Percentiles rank a stretch among this genome's conserved stretches.
Evolutionary conservation across 768 basidiomycete genomes (phyloP).

Genomic region (Boletus eberwhitei): DNA sequence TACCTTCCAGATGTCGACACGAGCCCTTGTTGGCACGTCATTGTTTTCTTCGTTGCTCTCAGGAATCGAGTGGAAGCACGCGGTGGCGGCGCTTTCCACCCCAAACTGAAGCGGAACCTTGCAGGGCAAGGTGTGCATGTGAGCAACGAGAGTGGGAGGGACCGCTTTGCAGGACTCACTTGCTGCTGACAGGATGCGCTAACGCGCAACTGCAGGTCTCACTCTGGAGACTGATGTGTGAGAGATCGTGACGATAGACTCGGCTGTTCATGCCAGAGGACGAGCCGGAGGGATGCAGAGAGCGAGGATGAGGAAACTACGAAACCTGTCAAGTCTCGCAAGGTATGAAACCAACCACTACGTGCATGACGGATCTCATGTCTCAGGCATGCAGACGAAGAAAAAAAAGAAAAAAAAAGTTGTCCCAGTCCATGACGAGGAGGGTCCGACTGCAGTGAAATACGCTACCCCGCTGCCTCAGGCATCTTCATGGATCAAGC

Average conservation of each 20-base stretch:
- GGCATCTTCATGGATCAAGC: slow-evolving; percentile 35
- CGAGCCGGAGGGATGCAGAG: slow-evolving; percentile 14
- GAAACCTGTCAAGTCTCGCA: slow-evolving; percentile 21
- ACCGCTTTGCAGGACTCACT: no score
- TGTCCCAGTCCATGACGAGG: slow-evolving; percentile 1
- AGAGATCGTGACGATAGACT: slow-evolving; percentile 18
- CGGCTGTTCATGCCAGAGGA: slow-evolving; percentile 42
- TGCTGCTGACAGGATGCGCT: no score
- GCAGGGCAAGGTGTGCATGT: no score
- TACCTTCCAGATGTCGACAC: slow-evolving; percentile 37
- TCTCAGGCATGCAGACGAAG: slow-evolving; percentile 27
- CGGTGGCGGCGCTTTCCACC: no score
- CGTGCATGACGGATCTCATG: background rate
- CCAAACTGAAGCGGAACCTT: no score
- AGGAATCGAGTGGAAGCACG: no score
- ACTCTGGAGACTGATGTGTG: slow-evolving; percentile 1
- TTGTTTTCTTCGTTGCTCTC: slow-evolving; percentile 57
- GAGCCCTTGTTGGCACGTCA: slow-evolving; percentile 46
- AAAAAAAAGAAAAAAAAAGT: slow-evolving; percentile 40
- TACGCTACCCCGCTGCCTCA: slow-evolving; percentile 1
- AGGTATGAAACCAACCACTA: slow-evolving; percentile 12
- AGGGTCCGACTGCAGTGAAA: slow-evolving; percentile 1
- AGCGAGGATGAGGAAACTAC: slow-evolving; percentile 22
- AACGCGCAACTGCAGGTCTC: slow-evolving; percentile 42
- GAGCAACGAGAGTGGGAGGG: no score